phyloP scores from a whole-genome alignment of 176 grass and related monocot species.

The Avena atlantica region DNA sequence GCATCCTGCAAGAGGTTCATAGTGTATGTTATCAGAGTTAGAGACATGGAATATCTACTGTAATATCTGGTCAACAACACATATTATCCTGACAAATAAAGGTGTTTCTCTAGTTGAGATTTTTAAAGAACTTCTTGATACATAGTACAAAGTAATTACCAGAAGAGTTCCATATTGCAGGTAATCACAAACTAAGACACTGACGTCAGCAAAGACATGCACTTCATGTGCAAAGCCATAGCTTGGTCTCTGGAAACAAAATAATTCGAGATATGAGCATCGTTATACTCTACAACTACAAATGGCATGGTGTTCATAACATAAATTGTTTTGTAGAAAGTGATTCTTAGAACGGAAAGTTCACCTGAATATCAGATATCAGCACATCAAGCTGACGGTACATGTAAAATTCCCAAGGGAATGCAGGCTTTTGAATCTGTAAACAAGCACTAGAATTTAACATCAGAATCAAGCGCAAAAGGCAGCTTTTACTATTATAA shows the following conservation, averaged over 20 bases:
- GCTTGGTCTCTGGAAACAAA: slow-evolving; percentile 73
- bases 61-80: background rate
- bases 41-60: slow-evolving; percentile 27
- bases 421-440: slow-evolving; percentile 87
- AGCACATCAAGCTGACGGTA: slow-evolving; percentile 89
- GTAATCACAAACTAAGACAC: slow-evolving; percentile 84
- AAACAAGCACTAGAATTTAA: slow-evolving; percentile 31
- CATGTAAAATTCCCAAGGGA: slow-evolving; percentile 96
- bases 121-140: background rate
- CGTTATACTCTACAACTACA: slow-evolving; percentile 26
- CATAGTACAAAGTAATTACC: slow-evolving; percentile 57
- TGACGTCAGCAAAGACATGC: slow-evolving; percentile 78
- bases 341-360: background rate
- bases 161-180: slow-evolving; percentile 85
- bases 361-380: slow-evolving; percentile 76
- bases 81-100: slow-evolving; percentile 24
- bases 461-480: slow-evolving; percentile 23
- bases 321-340: slow-evolving; percentile 25
- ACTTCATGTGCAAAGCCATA: slow-evolving; percentile 76
- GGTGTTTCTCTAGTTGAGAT: slow-evolving; percentile 15
- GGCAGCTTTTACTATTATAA: slow-evolving; percentile 31
- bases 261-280: slow-evolving; percentile 23
- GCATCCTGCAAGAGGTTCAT: slow-evolving; percentile 65
- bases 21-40: slow-evolving; percentile 27
- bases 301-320: slow-evolving; percentile 2